Percentiles rank a stretch among this genome's conserved stretches.
Evolutionary conservation across 73 alveolate genomes (phyloP).

Genomic region (Tetrahymena thermophila): DNA sequence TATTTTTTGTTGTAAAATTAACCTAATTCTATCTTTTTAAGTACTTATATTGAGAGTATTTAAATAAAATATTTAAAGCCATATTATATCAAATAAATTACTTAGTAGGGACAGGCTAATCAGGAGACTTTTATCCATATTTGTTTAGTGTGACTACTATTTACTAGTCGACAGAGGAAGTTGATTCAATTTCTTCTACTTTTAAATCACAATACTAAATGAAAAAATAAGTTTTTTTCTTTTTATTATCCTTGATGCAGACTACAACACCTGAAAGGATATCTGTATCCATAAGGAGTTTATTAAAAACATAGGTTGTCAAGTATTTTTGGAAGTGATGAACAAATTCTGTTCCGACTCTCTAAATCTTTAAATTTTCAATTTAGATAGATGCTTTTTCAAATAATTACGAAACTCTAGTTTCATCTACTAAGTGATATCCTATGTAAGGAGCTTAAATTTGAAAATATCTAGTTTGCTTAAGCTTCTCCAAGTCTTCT

Average conservation of each 20-base stretch:
- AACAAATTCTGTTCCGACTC: not conserved
- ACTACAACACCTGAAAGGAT: not conserved
- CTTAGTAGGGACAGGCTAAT: not conserved
- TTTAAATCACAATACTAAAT: not conserved
- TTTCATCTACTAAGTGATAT: not conserved
- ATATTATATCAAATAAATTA: not conserved
- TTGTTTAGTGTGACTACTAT: not conserved
- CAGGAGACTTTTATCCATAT: not conserved
- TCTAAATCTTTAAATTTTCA: not conserved
- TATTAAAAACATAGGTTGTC: not conserved
- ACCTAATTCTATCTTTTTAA: no score
- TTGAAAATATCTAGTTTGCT: not conserved
- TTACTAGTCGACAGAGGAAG: not conserved
- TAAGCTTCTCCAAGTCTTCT: not conserved
- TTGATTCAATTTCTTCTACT: not conserved
- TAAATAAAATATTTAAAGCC: not conserved
- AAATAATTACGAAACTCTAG: not conserved
- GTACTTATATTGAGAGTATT: no score
- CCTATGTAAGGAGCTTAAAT: not conserved
- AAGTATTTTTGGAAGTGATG: not conserved
- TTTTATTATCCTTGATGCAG: not conserved
- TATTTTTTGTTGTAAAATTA: no score
- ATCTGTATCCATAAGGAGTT: not conserved
- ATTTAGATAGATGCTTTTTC: not conserved
- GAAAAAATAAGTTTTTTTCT: not conserved